These are phyloP conservation scores for Baffinella frigidus DNA, from an alignment of 208 protist species.

Conservation along the genomic window DNA sequence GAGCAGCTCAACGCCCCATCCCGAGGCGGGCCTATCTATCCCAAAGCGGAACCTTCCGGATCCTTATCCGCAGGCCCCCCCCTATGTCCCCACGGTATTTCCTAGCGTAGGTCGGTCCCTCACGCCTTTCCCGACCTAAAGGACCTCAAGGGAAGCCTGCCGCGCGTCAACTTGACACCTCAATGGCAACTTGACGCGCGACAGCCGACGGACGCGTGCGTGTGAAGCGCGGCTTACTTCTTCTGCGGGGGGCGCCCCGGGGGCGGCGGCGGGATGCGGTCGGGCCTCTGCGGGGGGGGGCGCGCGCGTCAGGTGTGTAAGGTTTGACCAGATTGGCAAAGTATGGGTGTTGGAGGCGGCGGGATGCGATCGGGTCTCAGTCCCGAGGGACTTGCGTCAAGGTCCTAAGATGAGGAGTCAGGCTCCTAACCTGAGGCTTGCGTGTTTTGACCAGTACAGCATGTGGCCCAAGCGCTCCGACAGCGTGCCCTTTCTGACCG, in stretches of 20 bases:
- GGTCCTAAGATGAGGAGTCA: neutral
- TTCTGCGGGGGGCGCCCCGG: slow-evolving; percentile 14
- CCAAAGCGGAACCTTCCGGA: too few species aligned
- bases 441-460: neutral
- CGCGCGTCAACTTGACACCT: neutral
- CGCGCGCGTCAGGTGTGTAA: too few species aligned
- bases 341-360: neutral
- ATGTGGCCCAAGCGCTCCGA: too few species aligned
- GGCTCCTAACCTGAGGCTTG: neutral
- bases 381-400: neutral
- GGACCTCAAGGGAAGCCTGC: neutral
- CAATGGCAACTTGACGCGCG: neutral
- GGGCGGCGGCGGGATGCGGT: slow-evolving; percentile 20
- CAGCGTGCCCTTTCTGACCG: too few species aligned
- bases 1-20: too few species aligned
- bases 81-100: neutral
- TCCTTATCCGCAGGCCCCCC: neutral
- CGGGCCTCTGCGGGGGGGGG: neutral
- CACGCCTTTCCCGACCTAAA: neutral
- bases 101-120: neutral
- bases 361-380: neutral
- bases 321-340: too few species aligned
- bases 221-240: neutral
- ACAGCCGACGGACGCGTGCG: neutral
- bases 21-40: too few species aligned